Evolutionary conservation across 306 rosid genomes (phyloP), one percentile per base, ranked within the genome.

Genomic region (Corylus avellana): DNA sequence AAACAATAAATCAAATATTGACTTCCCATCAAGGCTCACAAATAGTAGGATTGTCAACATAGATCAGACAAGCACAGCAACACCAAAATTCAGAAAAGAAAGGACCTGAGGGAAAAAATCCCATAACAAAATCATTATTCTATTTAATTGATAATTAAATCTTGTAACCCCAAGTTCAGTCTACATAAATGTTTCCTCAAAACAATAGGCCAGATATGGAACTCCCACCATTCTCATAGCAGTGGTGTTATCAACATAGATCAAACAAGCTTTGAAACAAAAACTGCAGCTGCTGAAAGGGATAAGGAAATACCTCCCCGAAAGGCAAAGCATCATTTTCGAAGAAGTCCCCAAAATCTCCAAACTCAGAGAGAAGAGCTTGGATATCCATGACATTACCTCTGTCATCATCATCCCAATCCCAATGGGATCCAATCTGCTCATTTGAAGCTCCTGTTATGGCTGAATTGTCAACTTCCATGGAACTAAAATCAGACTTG

Each of bases 331-430:
- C 86, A 58, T 95, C 98, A 83, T 80, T 85, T 86, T 85, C 98
- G 32, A 95, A 95, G 85, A 95, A 91, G 89, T 95, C 98, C 12
- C 94, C 98, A 75, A 95, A 95, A 81, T 87, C 98, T 83, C 98
- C 98, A 90, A 92, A 95, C 87, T 92, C 98, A 12, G 92, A 84
- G 55, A 91, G 84, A 81, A 95, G 97, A 61, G 97, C 93, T 80
- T 86, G 89, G 74, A 95, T 95, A 87, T 92, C 98, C 80, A 91
- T 87, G 73, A 83, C 97, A 72, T 55, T 76, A 78, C 89, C 97
- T 80, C 87, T 87, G 47, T 92, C 97, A 70, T 91, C 97, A 17
- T 85, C 94, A 79, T 90, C 98, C 98, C 98, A 95, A 84, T 92
- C 98, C 98, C 98, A 95, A 42, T 74, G 85, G 82, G 97, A 91